These are phyloP conservation scores for Quercus rubra DNA, from an alignment of 306 rosid genomes.

Conservation along the genomic window DNA sequence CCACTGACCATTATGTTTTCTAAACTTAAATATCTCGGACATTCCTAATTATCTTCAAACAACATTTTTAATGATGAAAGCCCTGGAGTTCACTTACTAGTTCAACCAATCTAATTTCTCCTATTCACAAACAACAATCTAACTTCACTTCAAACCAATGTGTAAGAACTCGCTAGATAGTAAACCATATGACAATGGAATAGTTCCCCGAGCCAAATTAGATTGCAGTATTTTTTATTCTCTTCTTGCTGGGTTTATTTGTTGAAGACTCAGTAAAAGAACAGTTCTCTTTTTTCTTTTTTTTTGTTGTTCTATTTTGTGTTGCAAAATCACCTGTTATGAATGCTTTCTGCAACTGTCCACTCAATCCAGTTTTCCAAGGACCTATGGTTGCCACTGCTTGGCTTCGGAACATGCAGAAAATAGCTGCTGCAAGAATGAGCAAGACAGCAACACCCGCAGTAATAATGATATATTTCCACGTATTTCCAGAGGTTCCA, in stretches of 20 bases:
- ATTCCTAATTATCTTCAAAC: not conserved
- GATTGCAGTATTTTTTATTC: not conserved
- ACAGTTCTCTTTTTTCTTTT: not conserved
- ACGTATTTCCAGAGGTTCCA: conserved; percentile 27
- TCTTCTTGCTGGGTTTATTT: not conserved
- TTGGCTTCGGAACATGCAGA: conserved; percentile 60
- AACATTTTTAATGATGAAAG: not conserved
- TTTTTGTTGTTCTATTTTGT: not conserved
- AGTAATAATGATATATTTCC: conserved; percentile 48
- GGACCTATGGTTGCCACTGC: conserved; percentile 69
- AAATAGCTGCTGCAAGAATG: conserved; percentile 32
- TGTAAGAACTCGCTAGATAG: not conserved
- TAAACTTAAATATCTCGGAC: not conserved
- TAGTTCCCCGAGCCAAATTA: not conserved
- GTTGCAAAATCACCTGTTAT: conserved; percentile 61
- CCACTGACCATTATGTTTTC: not conserved
- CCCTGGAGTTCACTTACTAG: not conserved
- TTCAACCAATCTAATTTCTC: not conserved
- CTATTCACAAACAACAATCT: not conserved
- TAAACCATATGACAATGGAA: not conserved
- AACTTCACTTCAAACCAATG: not conserved
- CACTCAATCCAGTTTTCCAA: conserved; percentile 95
- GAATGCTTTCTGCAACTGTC: conserved; percentile 93
- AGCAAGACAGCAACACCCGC: conserved; percentile 38
- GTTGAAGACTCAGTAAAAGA: not conserved